These are phyloP conservation scores for Xerophyta viscosa DNA, from an alignment of 106 monocot genomes.

Conservation along the genomic window DNA sequence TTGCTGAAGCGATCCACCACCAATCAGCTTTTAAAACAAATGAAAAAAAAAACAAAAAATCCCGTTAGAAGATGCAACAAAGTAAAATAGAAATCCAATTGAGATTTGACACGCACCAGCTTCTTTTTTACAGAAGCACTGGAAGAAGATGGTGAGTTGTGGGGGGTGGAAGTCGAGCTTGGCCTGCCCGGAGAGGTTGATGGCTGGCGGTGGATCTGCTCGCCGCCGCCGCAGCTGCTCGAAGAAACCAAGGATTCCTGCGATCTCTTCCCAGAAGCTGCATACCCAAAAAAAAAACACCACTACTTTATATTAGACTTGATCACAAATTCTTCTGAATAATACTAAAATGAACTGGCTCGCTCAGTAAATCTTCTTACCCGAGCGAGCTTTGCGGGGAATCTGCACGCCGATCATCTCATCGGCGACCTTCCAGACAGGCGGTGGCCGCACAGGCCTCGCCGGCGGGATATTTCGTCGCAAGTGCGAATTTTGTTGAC, in stretches of 20 bases:
- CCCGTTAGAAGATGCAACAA: neutral
- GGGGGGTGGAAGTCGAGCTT: slow-evolving; percentile 35
- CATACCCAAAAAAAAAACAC: slow-evolving; percentile 12
- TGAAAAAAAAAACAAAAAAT: slow-evolving; percentile 3
- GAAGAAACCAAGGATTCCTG: slow-evolving; percentile 72
- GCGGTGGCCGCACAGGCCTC: slow-evolving; percentile 30
- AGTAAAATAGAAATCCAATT: neutral
- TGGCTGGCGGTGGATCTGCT: slow-evolving; percentile 44
- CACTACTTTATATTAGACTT: no score
- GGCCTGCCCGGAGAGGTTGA: slow-evolving; percentile 61
- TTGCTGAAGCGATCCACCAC: slow-evolving; percentile 37
- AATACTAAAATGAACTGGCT: neutral
- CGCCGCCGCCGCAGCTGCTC: slow-evolving; percentile 36
- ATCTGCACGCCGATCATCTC: slow-evolving; percentile 88
- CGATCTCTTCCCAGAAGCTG: slow-evolving; percentile 77
- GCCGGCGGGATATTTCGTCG: slow-evolving; percentile 39
- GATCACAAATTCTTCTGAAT: no score
- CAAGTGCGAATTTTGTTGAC: slow-evolving; percentile 8
- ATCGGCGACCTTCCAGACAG: slow-evolving; percentile 61
- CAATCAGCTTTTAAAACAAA: slow-evolving; percentile 62
- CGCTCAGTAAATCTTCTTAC: slow-evolving; percentile 11
- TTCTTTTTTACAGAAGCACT: slow-evolving; percentile 61
- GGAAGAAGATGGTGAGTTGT: slow-evolving; percentile 72
- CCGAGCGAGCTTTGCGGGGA: slow-evolving; percentile 84
- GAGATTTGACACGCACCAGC: slow-evolving; percentile 32